Conservation (phyloP, 495 filamentous ascomycete genomes). For the Daldinia caldariorum region DNA sequence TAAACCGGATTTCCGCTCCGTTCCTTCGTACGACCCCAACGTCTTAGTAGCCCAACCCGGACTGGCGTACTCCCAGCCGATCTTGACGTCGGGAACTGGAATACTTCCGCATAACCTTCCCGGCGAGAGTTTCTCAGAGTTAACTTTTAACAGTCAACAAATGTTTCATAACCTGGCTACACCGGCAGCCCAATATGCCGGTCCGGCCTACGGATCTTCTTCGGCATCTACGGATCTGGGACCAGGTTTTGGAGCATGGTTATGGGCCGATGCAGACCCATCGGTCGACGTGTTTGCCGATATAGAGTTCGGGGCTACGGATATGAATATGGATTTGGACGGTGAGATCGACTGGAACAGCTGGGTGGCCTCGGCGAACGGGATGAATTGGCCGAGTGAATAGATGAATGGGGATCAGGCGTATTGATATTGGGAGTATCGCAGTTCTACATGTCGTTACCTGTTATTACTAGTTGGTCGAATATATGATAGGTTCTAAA, state of each 20-base stretch:
- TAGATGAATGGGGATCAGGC: neutral
- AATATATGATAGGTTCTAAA: too few relatives aligned
- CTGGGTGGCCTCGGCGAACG: conserved; percentile 60
- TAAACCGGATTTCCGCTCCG: neutral
- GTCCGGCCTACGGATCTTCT: conserved; percentile 9
- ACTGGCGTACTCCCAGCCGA: conserved; percentile 50
- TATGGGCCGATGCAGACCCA: conserved; percentile 49
- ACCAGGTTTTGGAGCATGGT: conserved; percentile 46
- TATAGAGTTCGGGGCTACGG: conserved; percentile 38
- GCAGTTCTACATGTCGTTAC: too few relatives aligned
- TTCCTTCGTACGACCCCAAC: neutral
- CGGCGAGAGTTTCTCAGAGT: too few relatives aligned
- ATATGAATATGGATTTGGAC: conserved; percentile 53
- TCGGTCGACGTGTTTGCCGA: conserved; percentile 40
- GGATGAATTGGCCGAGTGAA: conserved; percentile 42
- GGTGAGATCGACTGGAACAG: conserved; percentile 59
- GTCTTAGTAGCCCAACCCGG: conserved; percentile 6
- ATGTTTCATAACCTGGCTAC: neutral
- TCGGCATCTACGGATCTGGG: conserved; percentile 14
- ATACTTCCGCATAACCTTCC: neutral
- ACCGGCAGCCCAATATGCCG: conserved; percentile 9
- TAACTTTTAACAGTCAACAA: neutral
- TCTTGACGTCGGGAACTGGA: conserved; percentile 4
- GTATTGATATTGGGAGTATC: neutral
- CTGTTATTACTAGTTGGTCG: too few relatives aligned